phyloP scores from a whole-genome alignment of 108 stramenopile genomes.

The Cyclostephanos tholiformis region DNA sequence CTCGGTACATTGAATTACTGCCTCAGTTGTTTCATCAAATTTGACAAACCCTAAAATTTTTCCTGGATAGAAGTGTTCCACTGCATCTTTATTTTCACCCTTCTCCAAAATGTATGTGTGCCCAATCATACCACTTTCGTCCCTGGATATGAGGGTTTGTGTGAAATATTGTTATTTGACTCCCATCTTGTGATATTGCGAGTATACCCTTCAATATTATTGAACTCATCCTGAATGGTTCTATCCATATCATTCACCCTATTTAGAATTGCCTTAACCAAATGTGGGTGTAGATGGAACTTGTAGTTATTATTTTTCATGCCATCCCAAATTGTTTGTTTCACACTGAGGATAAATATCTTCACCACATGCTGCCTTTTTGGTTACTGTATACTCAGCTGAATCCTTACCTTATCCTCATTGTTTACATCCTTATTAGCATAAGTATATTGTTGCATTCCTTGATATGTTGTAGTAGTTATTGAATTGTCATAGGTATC shows the following conservation, averaged over 20 bases:
- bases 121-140: conserved; percentile 2
- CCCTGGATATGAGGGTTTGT: not conserved
- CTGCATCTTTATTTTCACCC: not conserved
- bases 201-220: not conserved
- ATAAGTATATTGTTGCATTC: not conserved
- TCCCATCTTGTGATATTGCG: not conserved
- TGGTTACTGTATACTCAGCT: too few relatives aligned
- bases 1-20: not conserved
- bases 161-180: not conserved
- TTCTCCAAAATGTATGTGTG: not conserved
- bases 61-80: not conserved
- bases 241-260: too few relatives aligned
- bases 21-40: not conserved
- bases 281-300: too few relatives aligned
- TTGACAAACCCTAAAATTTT: conserved; percentile 5
- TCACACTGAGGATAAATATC: too few relatives aligned
- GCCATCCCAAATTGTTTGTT: too few relatives aligned
- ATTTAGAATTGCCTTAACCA: too few relatives aligned
- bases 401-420: not conserved
- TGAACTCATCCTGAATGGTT: too few relatives aligned
- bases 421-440: not conserved
- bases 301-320: too few relatives aligned
- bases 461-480: too few relatives aligned
- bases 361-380: too few relatives aligned
- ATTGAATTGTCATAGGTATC: too few relatives aligned